Evolutionary conservation across 805 yeast genomes (phyloP), one percentile per base, ranked within the genome.

Genomic region (Candida ficus): DNA sequence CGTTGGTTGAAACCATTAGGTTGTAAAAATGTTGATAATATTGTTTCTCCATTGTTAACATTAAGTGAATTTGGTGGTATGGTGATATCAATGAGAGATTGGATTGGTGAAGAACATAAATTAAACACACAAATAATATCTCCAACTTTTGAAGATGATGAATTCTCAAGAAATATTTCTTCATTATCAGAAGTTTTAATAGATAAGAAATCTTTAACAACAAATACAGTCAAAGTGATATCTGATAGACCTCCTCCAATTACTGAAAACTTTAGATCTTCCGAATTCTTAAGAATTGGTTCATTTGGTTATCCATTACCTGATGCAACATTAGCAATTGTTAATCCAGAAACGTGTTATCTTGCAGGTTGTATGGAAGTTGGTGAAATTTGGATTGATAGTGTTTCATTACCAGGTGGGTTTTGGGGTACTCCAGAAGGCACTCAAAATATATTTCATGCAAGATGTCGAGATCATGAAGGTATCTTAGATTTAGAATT

Each of bases 331-430:
- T 60, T 91, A 25, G 97, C 97, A 0, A 77, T 93, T 22, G 98
- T 93, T 0, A 89, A 95, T 57, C 98, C 98, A 0, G 98, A 93
- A 45, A 87, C 91, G 43, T 74, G 81, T 28, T 67, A 80, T 2
- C 64, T 93, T 14, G 84, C 87, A 5, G 78, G 80, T 3, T 81
- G 74, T 35, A 76, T 85, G 54, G 87, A 83, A 47, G 86, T 93
- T 13, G 99, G 99, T 21, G 99, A 93, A 60, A 81, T 93, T 26
- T 93, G 98, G 98, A 85, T 93, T n/a, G 96, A 90, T 53, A 83
- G 95, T 32, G 91, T 91, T 2, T 84, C 95, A 45, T 63, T 93
- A 7, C 81, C 95, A 2, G 96, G 95, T 13, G 96, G 95, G 0
- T 86, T 84, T 55, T 88, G 89, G 81, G 90, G 79, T 1, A 60